Percentiles rank a stretch among this genome's conserved stretches.
These are phyloP conservation scores for Kwoniella pini DNA, from an alignment of 768 basidiomycete species.

Conservation along the genomic window DNA sequence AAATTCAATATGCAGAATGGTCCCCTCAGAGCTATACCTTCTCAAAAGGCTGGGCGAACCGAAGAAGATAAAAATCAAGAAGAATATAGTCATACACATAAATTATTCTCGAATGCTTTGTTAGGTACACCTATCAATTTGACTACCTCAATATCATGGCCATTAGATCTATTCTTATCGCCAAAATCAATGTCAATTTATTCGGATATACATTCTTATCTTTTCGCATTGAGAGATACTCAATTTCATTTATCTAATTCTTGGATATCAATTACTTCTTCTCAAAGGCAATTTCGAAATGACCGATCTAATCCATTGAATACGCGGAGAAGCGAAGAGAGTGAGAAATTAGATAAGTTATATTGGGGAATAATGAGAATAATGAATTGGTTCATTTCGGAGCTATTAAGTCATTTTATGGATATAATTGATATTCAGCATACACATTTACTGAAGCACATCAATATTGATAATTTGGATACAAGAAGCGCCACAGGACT, in stretches of 20 bases:
- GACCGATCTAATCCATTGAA: slow-evolving; percentile 57
- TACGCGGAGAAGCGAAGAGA: slow-evolving; percentile 64
- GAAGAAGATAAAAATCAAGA: slow-evolving; percentile 1
- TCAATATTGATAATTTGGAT: slow-evolving; percentile 16
- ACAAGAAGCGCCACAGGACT: not conserved
- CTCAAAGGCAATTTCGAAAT: slow-evolving; percentile 79
- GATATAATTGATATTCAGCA: slow-evolving; percentile 88
- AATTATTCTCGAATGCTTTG: slow-evolving; percentile 63
- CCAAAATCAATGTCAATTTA: slow-evolving; percentile 73
- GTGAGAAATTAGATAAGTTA: slow-evolving; percentile 68
- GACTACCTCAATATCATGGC: slow-evolving; percentile 76
- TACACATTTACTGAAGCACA: slow-evolving; percentile 64
- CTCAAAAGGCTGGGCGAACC: slow-evolving; percentile 41
- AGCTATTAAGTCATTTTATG: slow-evolving; percentile 79
- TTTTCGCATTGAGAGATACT: slow-evolving; percentile 79
- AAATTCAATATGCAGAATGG: slow-evolving; percentile 78
- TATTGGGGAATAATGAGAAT: slow-evolving; percentile 84
- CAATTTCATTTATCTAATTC: slow-evolving; percentile 76
- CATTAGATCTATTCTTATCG: slow-evolving; percentile 84
- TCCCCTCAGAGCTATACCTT: slow-evolving; percentile 75
- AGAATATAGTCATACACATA: slow-evolving; percentile 19
- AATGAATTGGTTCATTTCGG: slow-evolving; percentile 91
- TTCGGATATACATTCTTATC: slow-evolving; percentile 73
- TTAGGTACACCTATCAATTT: slow-evolving; percentile 76
- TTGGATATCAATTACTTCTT: slow-evolving; percentile 82